phyloP scores from a whole-genome alignment of 2,329 filamentous ascomycete genomes.

The Penicillium sp. region DNA sequence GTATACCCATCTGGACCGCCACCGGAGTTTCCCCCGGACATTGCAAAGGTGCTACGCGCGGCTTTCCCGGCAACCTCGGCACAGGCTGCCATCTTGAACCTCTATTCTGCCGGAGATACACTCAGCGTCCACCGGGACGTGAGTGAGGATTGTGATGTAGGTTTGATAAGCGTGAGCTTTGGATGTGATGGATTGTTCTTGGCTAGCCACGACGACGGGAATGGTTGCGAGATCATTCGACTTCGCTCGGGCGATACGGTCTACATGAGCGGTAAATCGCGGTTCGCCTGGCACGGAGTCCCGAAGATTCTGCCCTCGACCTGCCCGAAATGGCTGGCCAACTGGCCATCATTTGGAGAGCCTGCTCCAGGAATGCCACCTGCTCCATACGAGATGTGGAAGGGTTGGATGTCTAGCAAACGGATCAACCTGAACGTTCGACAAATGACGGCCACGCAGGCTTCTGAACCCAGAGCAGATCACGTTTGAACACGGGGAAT shows the following conservation, averaged over 20 bases:
- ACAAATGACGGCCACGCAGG: constrained; percentile 66
- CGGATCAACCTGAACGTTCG: constrained; percentile 89
- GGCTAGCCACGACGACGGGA: constrained; percentile 62
- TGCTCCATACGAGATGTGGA: constrained; percentile 62
- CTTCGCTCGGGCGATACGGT: constrained; percentile 83
- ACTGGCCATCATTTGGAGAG: constrained; percentile 64
- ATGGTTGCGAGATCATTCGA: constrained; percentile 52
- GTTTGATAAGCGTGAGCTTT: constrained; percentile 79
- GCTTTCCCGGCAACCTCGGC: constrained; percentile 75
- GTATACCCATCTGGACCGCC: constrained; percentile 68
- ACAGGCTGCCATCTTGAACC: constrained; percentile 89
- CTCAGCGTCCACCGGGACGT: constrained; percentile 93
- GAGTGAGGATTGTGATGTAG: constrained; percentile 75
- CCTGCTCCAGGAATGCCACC: constrained; percentile 36
- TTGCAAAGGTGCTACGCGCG: constrained; percentile 63
- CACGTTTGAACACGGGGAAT: background rate
- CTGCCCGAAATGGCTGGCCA: constrained; percentile 69
- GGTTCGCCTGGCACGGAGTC: constrained; percentile 94
- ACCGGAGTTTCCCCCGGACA: constrained; percentile 71
- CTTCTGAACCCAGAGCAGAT: background rate
- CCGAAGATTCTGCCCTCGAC: constrained; percentile 78
- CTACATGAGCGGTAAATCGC: constrained; percentile 77
- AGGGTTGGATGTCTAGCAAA: constrained; percentile 83
- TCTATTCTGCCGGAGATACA: constrained; percentile 87
- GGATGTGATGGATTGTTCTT: constrained; percentile 91